These are phyloP conservation scores for Cyanodermella asteris DNA, from an alignment of 2,329 filamentous ascomycete genomes.

Conservation along the genomic window DNA sequence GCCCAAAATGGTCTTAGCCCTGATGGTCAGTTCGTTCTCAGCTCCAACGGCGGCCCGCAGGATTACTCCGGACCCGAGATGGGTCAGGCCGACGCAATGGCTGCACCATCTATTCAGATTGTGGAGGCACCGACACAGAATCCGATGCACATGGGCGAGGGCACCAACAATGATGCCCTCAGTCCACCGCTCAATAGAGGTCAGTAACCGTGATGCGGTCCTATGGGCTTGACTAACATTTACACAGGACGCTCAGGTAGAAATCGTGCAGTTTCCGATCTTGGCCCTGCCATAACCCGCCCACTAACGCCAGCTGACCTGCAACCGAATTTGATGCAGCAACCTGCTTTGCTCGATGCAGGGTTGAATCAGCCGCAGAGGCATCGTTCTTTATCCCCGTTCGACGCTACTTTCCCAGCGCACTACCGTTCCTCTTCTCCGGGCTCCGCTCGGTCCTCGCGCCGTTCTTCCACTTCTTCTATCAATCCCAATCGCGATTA, in stretches of 20 bases:
- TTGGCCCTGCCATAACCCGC: conserved; percentile 24
- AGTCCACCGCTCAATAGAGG: conserved; percentile 54
- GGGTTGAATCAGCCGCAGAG: conserved; percentile 8
- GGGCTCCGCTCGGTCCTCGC: conserved; percentile 7
- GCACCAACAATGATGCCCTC: conserved; percentile 51
- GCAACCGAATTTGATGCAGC: no score
- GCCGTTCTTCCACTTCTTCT: conserved; percentile 20
- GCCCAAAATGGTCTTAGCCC: conserved; percentile 41
- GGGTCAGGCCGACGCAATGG: conserved; percentile 52
- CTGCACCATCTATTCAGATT: conserved; percentile 85
- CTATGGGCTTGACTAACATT: conserved; percentile 8
- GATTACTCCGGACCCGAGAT: conserved; percentile 35
- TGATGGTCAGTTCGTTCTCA: conserved; percentile 22
- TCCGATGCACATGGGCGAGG: conserved; percentile 44
- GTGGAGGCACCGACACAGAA: conserved; percentile 61
- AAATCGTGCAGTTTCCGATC: conserved; percentile 41
- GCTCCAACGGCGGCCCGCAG: conserved; percentile 22
- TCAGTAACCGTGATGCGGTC: conserved; percentile 11
- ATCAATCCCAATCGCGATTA: conserved; percentile 10
- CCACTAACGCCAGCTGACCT: conserved; percentile 17
- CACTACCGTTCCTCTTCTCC: conserved; percentile 7
- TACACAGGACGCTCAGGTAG: conserved; percentile 29
- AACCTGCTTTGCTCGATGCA: conserved; percentile 13
- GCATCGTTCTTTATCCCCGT: conserved; percentile 22
- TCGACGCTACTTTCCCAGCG: conserved; percentile 12